phyloP scores from a whole-genome alignment of 352 stramenopile genomes.

The Plasmopara viticola region DNA sequence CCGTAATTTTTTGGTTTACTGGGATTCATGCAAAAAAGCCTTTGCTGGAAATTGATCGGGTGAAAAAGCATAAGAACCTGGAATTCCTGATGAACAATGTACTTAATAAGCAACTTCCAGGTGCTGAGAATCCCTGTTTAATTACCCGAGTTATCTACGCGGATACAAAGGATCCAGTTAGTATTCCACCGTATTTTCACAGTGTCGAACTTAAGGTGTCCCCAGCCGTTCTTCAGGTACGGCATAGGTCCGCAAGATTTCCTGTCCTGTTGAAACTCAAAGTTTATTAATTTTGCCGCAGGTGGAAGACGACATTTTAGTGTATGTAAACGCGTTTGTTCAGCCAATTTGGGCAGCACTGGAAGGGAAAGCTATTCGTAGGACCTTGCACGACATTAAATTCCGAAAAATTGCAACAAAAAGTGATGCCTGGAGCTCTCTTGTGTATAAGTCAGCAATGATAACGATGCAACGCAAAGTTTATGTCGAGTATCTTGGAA shows the following conservation, averaged over 20 bases:
- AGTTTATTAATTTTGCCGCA: conserved; percentile 8
- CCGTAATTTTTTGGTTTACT: conserved; percentile 52
- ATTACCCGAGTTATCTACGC: conserved; percentile 47
- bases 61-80: conserved; percentile 36
- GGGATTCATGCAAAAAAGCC: conserved; percentile 22
- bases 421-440: conserved; percentile 14
- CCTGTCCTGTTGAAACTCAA: background rate
- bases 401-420: background rate
- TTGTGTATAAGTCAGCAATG: conserved; percentile 13
- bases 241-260: background rate
- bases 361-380: conserved; percentile 16
- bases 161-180: conserved; percentile 36
- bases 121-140: conserved; percentile 24
- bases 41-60: conserved; percentile 28
- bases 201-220: conserved; percentile 52
- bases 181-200: conserved; percentile 61
- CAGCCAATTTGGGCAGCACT: conserved; percentile 35
- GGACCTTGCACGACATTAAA: background rate
- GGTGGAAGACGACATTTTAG: conserved; percentile 56
- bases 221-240: conserved; percentile 64
- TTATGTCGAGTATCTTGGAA: conserved; percentile 52
- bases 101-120: conserved; percentile 38
- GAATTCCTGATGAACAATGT: conserved; percentile 24
- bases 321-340: conserved; percentile 38
- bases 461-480: conserved; percentile 47